Conservation (phyloP, 2,329 filamentous ascomycete species). For the Paraphaeosphaeria sporulosa region DNA sequence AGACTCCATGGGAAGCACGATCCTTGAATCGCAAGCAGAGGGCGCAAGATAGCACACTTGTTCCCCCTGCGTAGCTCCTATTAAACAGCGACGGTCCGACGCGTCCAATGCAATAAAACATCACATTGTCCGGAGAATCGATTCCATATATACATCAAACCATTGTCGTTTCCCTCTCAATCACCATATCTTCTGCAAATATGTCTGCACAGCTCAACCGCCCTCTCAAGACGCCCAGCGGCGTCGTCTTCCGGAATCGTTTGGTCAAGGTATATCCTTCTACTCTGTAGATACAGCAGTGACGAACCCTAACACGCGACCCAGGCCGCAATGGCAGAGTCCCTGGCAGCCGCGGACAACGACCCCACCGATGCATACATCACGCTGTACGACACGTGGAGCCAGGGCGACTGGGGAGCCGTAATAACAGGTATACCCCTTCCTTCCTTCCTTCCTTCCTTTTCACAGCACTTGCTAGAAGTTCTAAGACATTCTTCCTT, state of each 20-base stretch:
- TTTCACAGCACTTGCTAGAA: too few relatives aligned
- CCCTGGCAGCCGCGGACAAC: conserved; percentile 24
- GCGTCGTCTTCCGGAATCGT: conserved; percentile 45
- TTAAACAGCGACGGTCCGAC: background rate
- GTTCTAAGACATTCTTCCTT: background rate
- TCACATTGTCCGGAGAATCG: background rate
- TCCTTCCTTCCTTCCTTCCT: background rate
- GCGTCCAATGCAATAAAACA: background rate
- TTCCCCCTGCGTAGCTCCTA: background rate
- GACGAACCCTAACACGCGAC: conserved; percentile 52
- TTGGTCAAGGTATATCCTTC: conserved; percentile 43
- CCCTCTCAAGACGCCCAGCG: conserved; percentile 33
- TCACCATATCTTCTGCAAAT: background rate
- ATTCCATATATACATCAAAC: background rate
- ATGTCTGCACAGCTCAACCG: conserved; percentile 21
- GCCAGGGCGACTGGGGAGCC: conserved; percentile 49
- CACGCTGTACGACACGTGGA: conserved; percentile 61
- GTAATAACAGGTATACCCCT: conserved; percentile 56
- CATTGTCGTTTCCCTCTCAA: background rate
- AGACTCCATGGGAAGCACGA: background rate
- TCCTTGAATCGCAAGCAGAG: background rate
- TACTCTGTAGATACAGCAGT: conserved; percentile 52
- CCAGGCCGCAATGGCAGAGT: conserved; percentile 41
- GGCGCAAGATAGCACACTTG: background rate
- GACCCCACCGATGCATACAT: conserved; percentile 48